A percentile compares a stretch with the other conserved stretches of the same genome.
These are phyloP conservation scores for Spergularia marina DNA, from an alignment of 148 eudicot genomes.

Conservation along the genomic window DNA sequence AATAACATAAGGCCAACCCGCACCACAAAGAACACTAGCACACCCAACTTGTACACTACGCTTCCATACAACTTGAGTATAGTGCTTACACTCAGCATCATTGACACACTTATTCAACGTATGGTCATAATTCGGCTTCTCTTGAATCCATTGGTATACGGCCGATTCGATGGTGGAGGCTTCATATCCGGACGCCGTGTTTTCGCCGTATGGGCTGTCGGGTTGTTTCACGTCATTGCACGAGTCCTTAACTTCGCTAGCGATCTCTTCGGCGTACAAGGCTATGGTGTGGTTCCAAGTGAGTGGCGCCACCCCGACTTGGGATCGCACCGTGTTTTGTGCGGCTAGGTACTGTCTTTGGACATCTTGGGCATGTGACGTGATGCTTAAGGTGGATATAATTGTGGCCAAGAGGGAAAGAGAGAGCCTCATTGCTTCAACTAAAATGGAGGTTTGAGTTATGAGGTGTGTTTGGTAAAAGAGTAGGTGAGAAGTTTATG, in stretches of 20 bases:
- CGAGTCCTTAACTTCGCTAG: slow-evolving; percentile 9
- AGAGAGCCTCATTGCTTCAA: slow-evolving; percentile 10
- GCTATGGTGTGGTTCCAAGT: slow-evolving; percentile 31
- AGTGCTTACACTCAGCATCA: slow-evolving; percentile 25
- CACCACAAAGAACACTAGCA: slow-evolving; percentile 17
- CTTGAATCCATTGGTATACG: slow-evolving; percentile 23
- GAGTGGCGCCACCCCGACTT: slow-evolving; percentile 30
- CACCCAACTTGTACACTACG: slow-evolving; percentile 18
- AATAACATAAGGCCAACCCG: slow-evolving; percentile 35
- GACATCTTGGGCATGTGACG: slow-evolving; percentile 16
- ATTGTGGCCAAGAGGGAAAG: slow-evolving; percentile 7
- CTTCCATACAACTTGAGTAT: slow-evolving; percentile 35
- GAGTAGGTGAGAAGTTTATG: too few species aligned
- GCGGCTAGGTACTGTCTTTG: slow-evolving; percentile 29
- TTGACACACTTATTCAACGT: slow-evolving; percentile 19
- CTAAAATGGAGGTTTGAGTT: too few species aligned
- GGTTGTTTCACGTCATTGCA: slow-evolving; percentile 21
- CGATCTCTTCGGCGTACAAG: slow-evolving; percentile 16
- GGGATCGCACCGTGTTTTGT: slow-evolving; percentile 28
- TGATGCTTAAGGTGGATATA: neutral
- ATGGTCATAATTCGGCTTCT: slow-evolving; percentile 29
- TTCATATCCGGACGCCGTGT: slow-evolving; percentile 24
- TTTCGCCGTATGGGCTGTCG: slow-evolving; percentile 34
- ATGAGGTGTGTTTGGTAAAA: too few species aligned
- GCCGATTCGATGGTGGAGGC: slow-evolving; percentile 17